Conservation (phyloP, 208 protist genomes). For the Wallacemonas sp. region DNA sequence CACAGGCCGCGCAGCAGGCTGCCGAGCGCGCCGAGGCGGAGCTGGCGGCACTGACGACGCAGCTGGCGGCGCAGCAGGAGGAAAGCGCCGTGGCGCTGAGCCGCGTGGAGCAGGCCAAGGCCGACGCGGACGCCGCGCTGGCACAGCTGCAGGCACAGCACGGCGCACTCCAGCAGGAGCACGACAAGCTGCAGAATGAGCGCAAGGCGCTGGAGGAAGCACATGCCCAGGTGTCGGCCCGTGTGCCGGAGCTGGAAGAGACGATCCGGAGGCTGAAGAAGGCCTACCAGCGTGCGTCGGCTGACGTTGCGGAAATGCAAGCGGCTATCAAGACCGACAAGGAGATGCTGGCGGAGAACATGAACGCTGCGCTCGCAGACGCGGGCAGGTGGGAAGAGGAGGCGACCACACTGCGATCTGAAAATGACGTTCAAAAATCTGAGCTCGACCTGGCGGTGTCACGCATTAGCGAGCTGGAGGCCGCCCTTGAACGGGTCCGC, state of each 20-base stretch:
- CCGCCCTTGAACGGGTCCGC: neutral
- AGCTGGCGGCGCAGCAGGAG: slow-evolving; percentile 4
- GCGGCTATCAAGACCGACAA: neutral
- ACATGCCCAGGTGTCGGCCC: neutral
- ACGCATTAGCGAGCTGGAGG: neutral
- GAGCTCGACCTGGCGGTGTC: no score
- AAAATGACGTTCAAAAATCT: no score
- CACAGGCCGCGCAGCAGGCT: neutral
- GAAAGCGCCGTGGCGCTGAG: slow-evolving; percentile 6
- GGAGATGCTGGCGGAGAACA: slow-evolving; percentile 4
- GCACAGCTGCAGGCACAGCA: slow-evolving; percentile 13
- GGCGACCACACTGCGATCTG: neutral
- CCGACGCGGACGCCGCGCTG: neutral
- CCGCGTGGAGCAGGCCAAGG: neutral
- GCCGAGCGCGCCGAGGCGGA: neutral
- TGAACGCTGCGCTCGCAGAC: neutral
- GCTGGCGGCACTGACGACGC: slow-evolving; percentile 1
- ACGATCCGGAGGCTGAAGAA: neutral
- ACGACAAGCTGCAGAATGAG: neutral
- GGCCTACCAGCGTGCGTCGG: neutral
- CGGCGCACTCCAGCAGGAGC: slow-evolving; percentile 8
- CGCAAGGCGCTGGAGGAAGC: neutral
- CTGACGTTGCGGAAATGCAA: slow-evolving; percentile 7
- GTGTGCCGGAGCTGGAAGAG: neutral
- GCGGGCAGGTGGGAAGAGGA: neutral